phyloP scores from a whole-genome alignment of 2,329 filamentous ascomycete species.

The Myriosclerotinia duriaeana region DNA sequence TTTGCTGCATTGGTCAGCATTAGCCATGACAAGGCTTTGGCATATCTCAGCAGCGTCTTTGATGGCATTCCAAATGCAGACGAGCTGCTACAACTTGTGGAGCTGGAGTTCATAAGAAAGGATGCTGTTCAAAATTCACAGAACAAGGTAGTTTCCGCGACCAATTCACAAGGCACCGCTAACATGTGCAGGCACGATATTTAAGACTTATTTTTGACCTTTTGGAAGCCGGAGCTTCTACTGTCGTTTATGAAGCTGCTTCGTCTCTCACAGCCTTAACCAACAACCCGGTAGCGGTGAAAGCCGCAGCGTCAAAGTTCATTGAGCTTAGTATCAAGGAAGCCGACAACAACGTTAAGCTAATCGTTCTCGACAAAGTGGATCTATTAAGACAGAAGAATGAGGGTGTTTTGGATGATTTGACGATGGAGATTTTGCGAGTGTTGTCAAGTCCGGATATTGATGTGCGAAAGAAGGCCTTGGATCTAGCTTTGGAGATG shows the following conservation, averaged over 20 bases:
- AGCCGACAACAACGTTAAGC: conserved; percentile 97
- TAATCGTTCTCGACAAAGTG: conserved; percentile 94
- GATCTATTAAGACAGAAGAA: conserved; percentile 84
- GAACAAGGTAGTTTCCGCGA: conserved; percentile 69
- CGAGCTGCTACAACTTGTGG: conserved; percentile 87
- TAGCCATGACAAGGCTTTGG: conserved; percentile 86
- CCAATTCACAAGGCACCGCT: conserved; percentile 30
- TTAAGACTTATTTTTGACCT: conserved; percentile 94
- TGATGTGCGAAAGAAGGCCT: conserved; percentile 88
- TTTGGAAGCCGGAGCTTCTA: conserved; percentile 87
- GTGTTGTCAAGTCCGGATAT: conserved; percentile 94
- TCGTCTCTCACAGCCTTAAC: conserved; percentile 92
- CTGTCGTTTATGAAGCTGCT: conserved; percentile 95
- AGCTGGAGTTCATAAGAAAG: conserved; percentile 96
- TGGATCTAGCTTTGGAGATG: conserved; percentile 92
- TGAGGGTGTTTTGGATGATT: conserved; percentile 85
- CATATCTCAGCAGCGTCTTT: conserved; percentile 85
- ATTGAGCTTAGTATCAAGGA: conserved; percentile 97
- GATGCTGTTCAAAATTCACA: conserved; percentile 92
- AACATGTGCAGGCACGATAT: conserved; percentile 69
- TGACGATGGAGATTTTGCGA: conserved; percentile 95
- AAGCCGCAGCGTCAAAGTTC: conserved; percentile 92
- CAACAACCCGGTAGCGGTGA: conserved; percentile 94
- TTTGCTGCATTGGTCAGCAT: conserved; percentile 90
- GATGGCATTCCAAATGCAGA: conserved; percentile 93